Evolutionary conservation across 495 filamentous ascomycete genomes (phyloP).

Genomic region (Aspergillus cavernicola): DNA sequence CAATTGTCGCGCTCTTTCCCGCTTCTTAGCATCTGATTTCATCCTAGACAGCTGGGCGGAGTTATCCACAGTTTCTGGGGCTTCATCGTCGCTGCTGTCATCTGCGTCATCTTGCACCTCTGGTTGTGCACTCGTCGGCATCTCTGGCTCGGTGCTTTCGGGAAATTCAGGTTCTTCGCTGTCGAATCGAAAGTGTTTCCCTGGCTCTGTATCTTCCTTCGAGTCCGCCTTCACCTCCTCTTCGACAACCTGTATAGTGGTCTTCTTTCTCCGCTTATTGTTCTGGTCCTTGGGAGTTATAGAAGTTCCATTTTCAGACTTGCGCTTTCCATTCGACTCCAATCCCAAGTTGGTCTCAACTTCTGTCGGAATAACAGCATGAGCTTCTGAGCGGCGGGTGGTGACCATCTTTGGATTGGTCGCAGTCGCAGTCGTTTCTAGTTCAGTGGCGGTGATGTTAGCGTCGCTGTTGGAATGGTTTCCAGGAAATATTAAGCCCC

Average conservation of each 20-base stretch:
- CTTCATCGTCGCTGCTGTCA: conserved; percentile 44
- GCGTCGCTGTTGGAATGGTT: conserved; percentile 23
- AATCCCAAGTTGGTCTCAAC: conserved; percentile 15
- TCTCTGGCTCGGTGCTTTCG: conserved; percentile 20
- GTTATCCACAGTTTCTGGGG: conserved; percentile 49
- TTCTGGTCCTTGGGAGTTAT: conserved; percentile 23
- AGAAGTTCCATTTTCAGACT: conserved; percentile 22
- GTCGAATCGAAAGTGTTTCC: conserved; percentile 39
- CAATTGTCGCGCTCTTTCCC: conserved; percentile 34
- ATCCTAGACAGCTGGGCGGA: conserved; percentile 39
- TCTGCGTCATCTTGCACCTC: conserved; percentile 22
- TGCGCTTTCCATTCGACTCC: conserved; percentile 33
- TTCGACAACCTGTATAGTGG: conserved; percentile 22
- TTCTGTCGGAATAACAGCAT: conserved; percentile 14
- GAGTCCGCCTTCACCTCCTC: conserved; percentile 16
- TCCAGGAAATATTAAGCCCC: conserved; percentile 37
- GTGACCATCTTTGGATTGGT: conserved; percentile 35
- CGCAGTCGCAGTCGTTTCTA: conserved; percentile 10
- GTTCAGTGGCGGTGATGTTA: conserved; percentile 16
- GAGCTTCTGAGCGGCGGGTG: conserved; percentile 27
- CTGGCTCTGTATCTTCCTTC: conserved; percentile 17
- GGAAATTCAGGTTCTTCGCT: conserved; percentile 43
- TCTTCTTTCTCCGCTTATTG: conserved; percentile 40
- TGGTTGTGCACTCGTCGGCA: conserved; percentile 20
- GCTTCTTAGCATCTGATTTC: conserved; percentile 40